A percentile compares a stretch with the other conserved stretches of the same genome.
Evolutionary conservation across 1,284 basidiomycete genomes (phyloP).

Genomic region (Crocinoboletus sp.): DNA sequence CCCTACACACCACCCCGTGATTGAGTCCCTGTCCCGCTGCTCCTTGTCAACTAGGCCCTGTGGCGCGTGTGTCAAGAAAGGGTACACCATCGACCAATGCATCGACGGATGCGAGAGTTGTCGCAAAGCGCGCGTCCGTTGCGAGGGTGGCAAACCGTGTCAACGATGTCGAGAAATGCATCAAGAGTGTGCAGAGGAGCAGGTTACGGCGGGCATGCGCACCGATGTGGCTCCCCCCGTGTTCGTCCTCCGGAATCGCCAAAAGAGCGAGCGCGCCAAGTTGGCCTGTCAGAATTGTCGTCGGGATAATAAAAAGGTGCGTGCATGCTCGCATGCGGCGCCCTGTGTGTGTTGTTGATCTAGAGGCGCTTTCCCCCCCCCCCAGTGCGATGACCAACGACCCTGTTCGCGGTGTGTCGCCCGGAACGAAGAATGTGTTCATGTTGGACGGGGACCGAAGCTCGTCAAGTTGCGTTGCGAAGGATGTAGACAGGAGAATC

Average conservation of each 20-base stretch:
- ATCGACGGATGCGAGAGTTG: slow-evolving; percentile 51
- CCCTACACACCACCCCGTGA: not conserved
- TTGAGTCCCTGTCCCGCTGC: not conserved
- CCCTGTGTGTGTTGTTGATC: not conserved
- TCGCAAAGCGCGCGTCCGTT: slow-evolving; percentile 49
- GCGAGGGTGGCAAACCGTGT: slow-evolving; percentile 50
- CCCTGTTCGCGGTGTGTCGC: slow-evolving; percentile 55
- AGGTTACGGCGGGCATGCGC: slow-evolving; percentile 16
- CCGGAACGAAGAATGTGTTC: slow-evolving; percentile 50
- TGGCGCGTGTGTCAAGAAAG: slow-evolving; percentile 49
- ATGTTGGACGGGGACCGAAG: slow-evolving; percentile 49
- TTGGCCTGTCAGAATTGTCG: slow-evolving; percentile 53
- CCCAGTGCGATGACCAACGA: slow-evolving; percentile 46
- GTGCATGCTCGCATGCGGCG: no score
- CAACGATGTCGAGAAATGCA: slow-evolving; percentile 43
- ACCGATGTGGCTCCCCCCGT: slow-evolving; percentile 23
- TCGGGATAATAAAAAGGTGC: slow-evolving; percentile 58
- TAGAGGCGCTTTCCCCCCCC: no score
- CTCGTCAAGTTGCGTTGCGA: slow-evolving; percentile 54
- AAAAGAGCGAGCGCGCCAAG: slow-evolving; percentile 45
- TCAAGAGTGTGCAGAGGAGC: slow-evolving; percentile 37
- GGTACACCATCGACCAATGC: slow-evolving; percentile 45
- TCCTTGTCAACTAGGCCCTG: slow-evolving; percentile 40
- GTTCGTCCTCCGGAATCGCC: slow-evolving; percentile 25
- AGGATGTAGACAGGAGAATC: slow-evolving; percentile 47